Evolutionary conservation across 1,284 basidiomycete genomes (phyloP), one percentile per base, ranked within the genome.

Genomic region (Golubevia pallescens): DNA sequence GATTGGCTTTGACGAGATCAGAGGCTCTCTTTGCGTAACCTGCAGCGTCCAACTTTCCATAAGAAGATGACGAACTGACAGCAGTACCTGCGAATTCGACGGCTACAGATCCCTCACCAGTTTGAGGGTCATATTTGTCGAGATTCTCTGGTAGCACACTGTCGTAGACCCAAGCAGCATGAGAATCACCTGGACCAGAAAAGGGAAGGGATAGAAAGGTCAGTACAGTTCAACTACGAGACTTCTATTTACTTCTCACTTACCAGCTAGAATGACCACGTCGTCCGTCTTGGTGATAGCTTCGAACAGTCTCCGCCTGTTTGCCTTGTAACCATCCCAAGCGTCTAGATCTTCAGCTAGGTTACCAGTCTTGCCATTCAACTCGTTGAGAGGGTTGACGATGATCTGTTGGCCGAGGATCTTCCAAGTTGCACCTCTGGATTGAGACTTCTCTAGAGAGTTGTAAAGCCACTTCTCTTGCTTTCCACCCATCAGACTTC

Each of bases 391-490:
- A 61, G 64, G 68, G 61, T 67, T 73, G 13, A 63, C 60, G 21
- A 77, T 54, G 62, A 77, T 75, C 65, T 77, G 74, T 54, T 75
- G 75, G 5, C 63, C 63, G 4, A 77, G 48, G 19, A 77, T 55
- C 66, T 77, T 77, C 75, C 75, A 77, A 1, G 65, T 70, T 21
- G 73, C 66, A 2, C 74, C 71, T 38, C 34, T 38, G 10, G 34
- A 4, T 38, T 38, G 34, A 10, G 74, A 73, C 16, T 68, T 53
- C 32, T 68, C 65, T 60, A 77, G 62, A 54, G 70, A 69, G 24
- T 89, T 74, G 71, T 86, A 87, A 67, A 91, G 87, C 90, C 90
- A 91, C 68, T 88, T 83, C 74, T 91, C 90, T 85, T 91, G 90
- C 20, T 87, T 86, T 19, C 87, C 71, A 2, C 90, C 90, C 88